phyloP scores from a whole-genome alignment of 257 asterid genomes.

The Petunia axillaris region DNA sequence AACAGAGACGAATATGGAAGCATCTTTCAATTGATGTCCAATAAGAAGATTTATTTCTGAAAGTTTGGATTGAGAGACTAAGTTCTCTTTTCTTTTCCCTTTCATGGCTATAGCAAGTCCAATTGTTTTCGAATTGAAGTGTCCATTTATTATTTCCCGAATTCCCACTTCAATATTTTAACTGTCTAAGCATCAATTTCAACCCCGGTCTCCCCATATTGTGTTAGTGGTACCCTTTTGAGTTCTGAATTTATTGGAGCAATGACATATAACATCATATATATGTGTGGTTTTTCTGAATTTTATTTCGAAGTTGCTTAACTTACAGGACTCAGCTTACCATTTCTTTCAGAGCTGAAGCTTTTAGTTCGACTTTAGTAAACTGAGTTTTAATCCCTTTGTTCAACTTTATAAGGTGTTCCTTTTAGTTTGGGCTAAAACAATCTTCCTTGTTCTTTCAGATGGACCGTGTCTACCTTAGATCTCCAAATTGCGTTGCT shows the following conservation, averaged over 20 bases:
- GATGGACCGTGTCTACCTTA: conserved; percentile 86
- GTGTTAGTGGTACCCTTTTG: background rate
- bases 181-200: background rate
- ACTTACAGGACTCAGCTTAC: background rate
- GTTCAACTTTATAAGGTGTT: background rate
- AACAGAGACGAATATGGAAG: background rate
- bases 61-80: background rate
- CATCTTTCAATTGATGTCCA: background rate
- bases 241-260: background rate
- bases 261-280: background rate
- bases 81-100: background rate
- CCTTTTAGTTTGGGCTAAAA: background rate
- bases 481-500: conserved; percentile 69
- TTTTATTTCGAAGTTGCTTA: background rate
- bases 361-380: background rate
- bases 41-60: background rate
- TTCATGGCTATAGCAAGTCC: background rate
- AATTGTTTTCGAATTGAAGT: conserved; percentile 9
- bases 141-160: background rate
- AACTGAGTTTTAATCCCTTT: background rate
- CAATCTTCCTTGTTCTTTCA: conserved; percentile 35
- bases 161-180: background rate
- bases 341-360: background rate
- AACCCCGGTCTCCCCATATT: background rate
- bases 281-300: background rate